Conservation (phyloP, 176 grass and related monocot genomes). For the Canna indica region DNA sequence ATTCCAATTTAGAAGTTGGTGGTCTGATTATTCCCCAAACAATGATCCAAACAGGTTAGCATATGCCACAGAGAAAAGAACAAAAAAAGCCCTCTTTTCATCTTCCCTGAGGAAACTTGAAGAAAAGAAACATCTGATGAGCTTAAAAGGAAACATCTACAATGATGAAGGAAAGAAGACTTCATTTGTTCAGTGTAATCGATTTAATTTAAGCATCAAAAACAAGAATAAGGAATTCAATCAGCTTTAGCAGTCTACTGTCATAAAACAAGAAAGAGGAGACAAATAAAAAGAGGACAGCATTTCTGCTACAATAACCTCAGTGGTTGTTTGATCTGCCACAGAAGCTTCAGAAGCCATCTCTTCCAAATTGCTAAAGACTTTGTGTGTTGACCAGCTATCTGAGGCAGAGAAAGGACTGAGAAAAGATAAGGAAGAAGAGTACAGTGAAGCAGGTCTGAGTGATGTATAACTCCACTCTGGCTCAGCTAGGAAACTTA, state of each 20-base stretch:
- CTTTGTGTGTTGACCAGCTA: neutral
- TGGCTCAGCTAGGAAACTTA: neutral
- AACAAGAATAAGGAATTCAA: neutral
- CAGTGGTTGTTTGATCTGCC: neutral
- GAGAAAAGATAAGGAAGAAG: neutral
- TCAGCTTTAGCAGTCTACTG: no score
- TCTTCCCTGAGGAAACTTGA: neutral
- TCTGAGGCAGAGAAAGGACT: neutral
- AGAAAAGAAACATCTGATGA: neutral
- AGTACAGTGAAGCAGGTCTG: neutral
- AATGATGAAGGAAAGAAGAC: neutral
- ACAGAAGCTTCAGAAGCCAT: slow-evolving; percentile 11
- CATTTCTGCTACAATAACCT: neutral
- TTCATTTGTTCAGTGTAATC: neutral
- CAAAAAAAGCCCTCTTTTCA: neutral
- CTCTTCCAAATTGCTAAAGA: neutral
- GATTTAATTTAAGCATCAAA: neutral
- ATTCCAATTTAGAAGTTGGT: no score
- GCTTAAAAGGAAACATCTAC: neutral
- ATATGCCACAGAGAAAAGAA: no score
- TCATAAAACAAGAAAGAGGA: no score
- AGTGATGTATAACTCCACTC: neutral
- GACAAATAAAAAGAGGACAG: neutral
- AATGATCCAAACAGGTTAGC: no score
- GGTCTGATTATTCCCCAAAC: no score